Evolutionary conservation across 306 rosid genomes (phyloP), one percentile per base, ranked within the genome.

Genomic region (Trichosanthes cucumerina): DNA sequence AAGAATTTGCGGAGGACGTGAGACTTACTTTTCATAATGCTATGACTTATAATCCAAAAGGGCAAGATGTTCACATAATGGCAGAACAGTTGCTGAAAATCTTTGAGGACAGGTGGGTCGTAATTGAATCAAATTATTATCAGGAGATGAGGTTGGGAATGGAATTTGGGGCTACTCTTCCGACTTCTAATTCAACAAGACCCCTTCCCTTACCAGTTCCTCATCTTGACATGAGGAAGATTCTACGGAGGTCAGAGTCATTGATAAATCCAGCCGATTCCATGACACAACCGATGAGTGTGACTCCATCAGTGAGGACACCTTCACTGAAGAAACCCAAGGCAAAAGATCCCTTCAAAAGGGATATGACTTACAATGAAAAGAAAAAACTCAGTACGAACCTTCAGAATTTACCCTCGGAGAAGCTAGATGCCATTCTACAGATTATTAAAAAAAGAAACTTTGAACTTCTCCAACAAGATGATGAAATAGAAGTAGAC

Each of bases 51-150:
- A 93, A 93, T 80, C 96, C 98, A 0, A 56, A 82, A 28, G 98
- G 98, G 16, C 98, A 93, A 78, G 98, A 93, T 76, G 98, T 93
- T 84, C 97, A 93, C 86, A n/a, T 89, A 80, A 93, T 93, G 97
- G 97, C 97, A 3, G 98, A 92, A 87, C 89, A 87, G 87, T 83
- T 93, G 39, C 80, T 84, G 62, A 89, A 83, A 85, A 78, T 85
- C 66, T 93, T 93, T 75, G 97, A 93, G 89, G 96, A 91, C 43
- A 87, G 93, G 78, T 93, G 98, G 98, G 82, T 87, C 84, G 89
- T 89, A 63, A 93, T 93, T 60, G 98, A 93, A 86, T 92, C 97
- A 0, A 90, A 90, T 84, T 93, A 87, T 69, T 89, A 91, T 78
- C 90, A 92, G 14, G 97, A 92, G 85, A 78, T 84, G 84, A 88